Evolutionary conservation across 495 filamentous ascomycete genomes (phyloP).

Genomic region (Hypoxylon fragiforme): DNA sequence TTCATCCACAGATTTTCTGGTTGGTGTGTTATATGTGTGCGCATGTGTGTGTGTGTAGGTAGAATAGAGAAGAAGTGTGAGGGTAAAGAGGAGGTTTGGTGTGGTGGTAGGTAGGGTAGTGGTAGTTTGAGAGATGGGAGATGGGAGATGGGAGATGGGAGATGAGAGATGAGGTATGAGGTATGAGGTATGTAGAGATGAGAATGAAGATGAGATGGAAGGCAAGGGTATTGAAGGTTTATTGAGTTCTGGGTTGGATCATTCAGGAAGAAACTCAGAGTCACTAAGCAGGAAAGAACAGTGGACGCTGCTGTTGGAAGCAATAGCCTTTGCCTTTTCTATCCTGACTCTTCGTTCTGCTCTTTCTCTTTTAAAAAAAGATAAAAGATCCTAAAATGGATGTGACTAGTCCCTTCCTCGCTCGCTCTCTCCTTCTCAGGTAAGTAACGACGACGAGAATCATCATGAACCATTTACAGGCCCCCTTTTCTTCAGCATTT

Average conservation of each 20-base stretch:
- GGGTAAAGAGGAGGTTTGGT: no score
- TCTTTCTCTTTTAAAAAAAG: neutral
- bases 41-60: neutral
- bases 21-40: neutral
- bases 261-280: no score
- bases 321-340: conserved; percentile 15
- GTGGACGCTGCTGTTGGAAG: conserved; percentile 19
- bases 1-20: neutral
- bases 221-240: neutral
- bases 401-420: conserved; percentile 8
- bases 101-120: no score
- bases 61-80: no score
- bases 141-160: no score
- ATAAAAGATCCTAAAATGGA: no score
- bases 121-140: no score
- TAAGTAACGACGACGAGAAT: neutral
- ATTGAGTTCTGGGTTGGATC: no score
- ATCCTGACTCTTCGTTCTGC: neutral
- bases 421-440: conserved; percentile 6
- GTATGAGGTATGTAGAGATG: conserved; percentile 9
- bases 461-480: no score
- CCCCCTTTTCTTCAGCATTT: neutral
- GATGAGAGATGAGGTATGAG: neutral
- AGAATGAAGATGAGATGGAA: conserved; percentile 4
- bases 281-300: no score